Base-by-base conservation (phyloP, 768 basidiomycete species). In the Leccinum obscurum region DNA sequence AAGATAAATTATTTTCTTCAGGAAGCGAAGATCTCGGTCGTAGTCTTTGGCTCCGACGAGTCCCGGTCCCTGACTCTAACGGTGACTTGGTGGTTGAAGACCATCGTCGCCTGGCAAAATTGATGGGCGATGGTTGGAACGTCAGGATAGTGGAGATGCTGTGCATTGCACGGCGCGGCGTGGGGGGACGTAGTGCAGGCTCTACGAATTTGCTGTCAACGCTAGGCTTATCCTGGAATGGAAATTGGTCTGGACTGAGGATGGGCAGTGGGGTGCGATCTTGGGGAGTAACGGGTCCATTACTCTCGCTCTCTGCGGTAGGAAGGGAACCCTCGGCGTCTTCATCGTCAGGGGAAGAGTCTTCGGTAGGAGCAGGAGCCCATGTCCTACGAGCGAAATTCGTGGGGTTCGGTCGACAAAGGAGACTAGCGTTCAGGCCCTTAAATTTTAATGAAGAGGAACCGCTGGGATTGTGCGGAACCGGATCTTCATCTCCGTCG, bases 61-160 rank as follows among this genome's bases (percentile, higher is more conserved):
- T 73, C 54, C 68, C 71, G 8, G 64, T 64, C 61, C 74, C 77
- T 60, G 72, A 70, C 46, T 72, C 73, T 57, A 73, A 62, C 37
- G 72, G 71, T 52, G 77, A 76, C 64, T 72, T 73, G 37, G 76
- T 68, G 22, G 72, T 66, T 46, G 79, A 80, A 61, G 76, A 80
- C 86, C 86, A 87, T 59, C 85, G 81, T 56, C 83, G 82, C 65
- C 80, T 81, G 8, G 86, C 85, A 68, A 84, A 86, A 64, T 80
- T 80, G 70, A 82, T 79, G n/a, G 86, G 86, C 39, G 85, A 83
- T 15, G 87, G 87, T 54, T 84, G 85, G 70, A 79, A 83, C 24
- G 80, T 82, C 66, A 85, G 66, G 32, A 81, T 77, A 30, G 76
- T 78, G 53, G 78, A 76, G 70, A 73, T 28, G 57, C 55, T 58